These are phyloP conservation scores for Penicillium sp. DNA, from an alignment of 2,329 filamentous ascomycete species.

Conservation along the genomic window DNA sequence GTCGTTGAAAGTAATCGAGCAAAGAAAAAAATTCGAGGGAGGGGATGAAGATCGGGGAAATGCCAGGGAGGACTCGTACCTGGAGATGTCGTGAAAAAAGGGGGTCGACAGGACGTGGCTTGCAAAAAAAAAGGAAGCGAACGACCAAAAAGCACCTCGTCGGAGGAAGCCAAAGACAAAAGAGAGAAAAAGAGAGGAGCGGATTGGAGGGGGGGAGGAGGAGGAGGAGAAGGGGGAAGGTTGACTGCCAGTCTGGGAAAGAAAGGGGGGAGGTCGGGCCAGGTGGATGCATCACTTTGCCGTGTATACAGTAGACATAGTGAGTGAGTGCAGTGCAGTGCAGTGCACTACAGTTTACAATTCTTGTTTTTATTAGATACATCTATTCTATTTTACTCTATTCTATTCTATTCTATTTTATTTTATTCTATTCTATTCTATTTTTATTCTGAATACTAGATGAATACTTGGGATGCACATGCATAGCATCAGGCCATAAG, in stretches of 20 bases:
- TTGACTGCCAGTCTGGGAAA: slow-evolving; percentile 33
- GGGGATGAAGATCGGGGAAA: slow-evolving; percentile 14
- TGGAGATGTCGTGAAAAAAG: slow-evolving; percentile 21
- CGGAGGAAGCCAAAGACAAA: slow-evolving; percentile 17
- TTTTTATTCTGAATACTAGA: not conserved
- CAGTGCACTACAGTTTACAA: not conserved
- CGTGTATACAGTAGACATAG: too few species aligned
- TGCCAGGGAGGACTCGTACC: slow-evolving; percentile 22
- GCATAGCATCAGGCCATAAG: not conserved
- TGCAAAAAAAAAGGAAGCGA: slow-evolving; percentile 23
- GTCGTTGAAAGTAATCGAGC: slow-evolving; percentile 1
- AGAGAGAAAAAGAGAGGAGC: slow-evolving; percentile 34
- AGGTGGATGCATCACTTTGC: slow-evolving; percentile 7
- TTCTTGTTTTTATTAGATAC: not conserved
- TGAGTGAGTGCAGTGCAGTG: not conserved
- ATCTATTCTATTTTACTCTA: not conserved
- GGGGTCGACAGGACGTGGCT: slow-evolving; percentile 11
- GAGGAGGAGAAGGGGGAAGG: slow-evolving; percentile 24
- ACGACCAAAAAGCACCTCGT: slow-evolving; percentile 25
- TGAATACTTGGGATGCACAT: not conserved
- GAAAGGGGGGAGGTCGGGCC: slow-evolving; percentile 36
- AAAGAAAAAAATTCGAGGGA: slow-evolving; percentile 17
- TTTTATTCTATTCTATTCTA: not conserved
- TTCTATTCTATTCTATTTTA: too few species aligned
- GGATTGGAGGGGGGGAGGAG: slow-evolving; percentile 19